Evolutionary conservation across 2,329 filamentous ascomycete species (phyloP).

Genomic region (Lomentospora prolificans): DNA sequence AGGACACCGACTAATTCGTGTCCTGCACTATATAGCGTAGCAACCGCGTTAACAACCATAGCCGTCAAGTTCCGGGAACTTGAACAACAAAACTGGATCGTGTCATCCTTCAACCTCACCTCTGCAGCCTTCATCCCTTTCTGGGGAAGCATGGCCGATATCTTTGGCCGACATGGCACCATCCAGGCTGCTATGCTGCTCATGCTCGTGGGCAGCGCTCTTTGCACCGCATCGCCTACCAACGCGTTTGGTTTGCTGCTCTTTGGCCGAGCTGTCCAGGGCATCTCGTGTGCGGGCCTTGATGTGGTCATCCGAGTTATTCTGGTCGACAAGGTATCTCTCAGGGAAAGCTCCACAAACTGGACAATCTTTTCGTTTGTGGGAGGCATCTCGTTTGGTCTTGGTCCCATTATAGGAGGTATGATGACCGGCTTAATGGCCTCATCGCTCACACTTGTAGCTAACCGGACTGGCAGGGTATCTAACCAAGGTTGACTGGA

Average conservation of each 20-base stretch:
- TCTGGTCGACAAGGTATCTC: slow-evolving; percentile 53
- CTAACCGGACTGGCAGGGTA: slow-evolving; percentile 11
- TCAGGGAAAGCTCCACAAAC: slow-evolving; percentile 52
- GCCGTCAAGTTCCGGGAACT: slow-evolving; percentile 3
- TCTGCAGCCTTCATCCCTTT: slow-evolving; percentile 58
- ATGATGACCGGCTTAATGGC: background rate
- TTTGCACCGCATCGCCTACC: slow-evolving; percentile 49
- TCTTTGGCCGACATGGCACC: slow-evolving; percentile 52
- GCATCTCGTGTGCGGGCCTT: slow-evolving; percentile 50
- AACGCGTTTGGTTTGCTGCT: slow-evolving; percentile 48
- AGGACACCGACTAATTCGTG: background rate
- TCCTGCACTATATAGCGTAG: background rate
- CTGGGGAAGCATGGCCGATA: slow-evolving; percentile 54
- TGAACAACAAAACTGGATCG: slow-evolving; percentile 54
- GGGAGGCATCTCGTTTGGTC: slow-evolving; percentile 46
- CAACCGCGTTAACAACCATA: slow-evolving; percentile 4
- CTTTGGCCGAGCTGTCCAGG: slow-evolving; percentile 53
- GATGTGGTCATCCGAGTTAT: slow-evolving; percentile 51
- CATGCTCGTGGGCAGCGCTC: slow-evolving; percentile 49
- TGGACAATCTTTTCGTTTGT: slow-evolving; percentile 53
- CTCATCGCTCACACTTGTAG: background rate
- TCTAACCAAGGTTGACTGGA: slow-evolving; percentile 46
- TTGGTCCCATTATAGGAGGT: slow-evolving; percentile 53
- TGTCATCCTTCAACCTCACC: slow-evolving; percentile 58
- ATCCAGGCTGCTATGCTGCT: slow-evolving; percentile 47